These are phyloP conservation scores for Globisporangium alternatum DNA, from an alignment of 352 stramenopile genomes.

Conservation along the genomic window DNA sequence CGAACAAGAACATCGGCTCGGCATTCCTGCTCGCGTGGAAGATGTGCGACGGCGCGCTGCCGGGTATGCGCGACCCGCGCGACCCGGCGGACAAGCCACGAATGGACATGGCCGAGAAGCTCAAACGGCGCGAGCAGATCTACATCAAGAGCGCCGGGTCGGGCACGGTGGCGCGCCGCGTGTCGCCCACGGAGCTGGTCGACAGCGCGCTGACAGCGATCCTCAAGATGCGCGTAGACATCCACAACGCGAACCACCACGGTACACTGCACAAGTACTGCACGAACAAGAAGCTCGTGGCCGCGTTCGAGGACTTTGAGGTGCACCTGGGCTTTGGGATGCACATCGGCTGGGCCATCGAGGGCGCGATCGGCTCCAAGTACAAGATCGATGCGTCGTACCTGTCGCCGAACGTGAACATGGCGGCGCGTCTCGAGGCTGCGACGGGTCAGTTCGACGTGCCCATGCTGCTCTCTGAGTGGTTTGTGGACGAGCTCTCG, in stretches of 20 bases:
- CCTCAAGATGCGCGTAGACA: slow-evolving; percentile 95
- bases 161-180: slow-evolving; percentile 34
- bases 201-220: slow-evolving; percentile 95
- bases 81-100: slow-evolving; percentile 70
- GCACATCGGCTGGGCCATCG: slow-evolving; percentile 98
- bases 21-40: slow-evolving; percentile 96
- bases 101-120: slow-evolving; percentile 65
- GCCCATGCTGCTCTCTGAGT: slow-evolving; percentile 93
- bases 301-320: slow-evolving; percentile 89
- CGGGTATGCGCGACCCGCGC: slow-evolving; percentile 79
- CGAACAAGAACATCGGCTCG: slow-evolving; percentile 96
- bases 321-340: slow-evolving; percentile 96
- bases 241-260: slow-evolving; percentile 92
- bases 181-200: slow-evolving; percentile 81
- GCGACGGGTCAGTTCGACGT: slow-evolving; percentile 95
- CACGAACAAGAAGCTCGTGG: slow-evolving; percentile 74
- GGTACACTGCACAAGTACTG: slow-evolving; percentile 82
- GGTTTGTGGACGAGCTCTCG: slow-evolving; percentile 94
- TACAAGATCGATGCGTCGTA: slow-evolving; percentile 99
- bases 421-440: slow-evolving; percentile 95
- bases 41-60: slow-evolving; percentile 90
- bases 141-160: slow-evolving; percentile 56
- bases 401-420: slow-evolving; percentile 97
- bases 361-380: slow-evolving; percentile 96
- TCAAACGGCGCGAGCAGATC: slow-evolving; percentile 59